A percentile compares a stretch with the other conserved stretches of the same genome.
Conservation (phyloP, 1,284 basidiomycete genomes). For the Hypsizygus ulmarius region DNA sequence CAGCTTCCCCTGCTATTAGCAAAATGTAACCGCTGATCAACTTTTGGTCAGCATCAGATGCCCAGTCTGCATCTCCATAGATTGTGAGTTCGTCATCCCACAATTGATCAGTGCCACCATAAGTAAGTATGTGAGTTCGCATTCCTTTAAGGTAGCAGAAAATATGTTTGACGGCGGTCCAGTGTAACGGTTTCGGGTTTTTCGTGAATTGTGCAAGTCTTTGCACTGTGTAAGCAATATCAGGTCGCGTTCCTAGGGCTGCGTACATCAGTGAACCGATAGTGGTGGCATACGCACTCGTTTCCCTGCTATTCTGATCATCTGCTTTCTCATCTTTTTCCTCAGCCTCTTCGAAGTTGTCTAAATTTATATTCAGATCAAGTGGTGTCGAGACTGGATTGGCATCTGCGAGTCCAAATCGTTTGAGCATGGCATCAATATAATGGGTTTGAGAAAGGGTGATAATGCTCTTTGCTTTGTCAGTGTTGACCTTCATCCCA, state of each 20-base stretch:
- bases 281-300: slow-evolving; percentile 14
- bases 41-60: slow-evolving; percentile 21
- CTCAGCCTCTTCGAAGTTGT: not conserved
- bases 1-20: not conserved
- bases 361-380: slow-evolving; percentile 24
- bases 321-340: not conserved
- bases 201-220: slow-evolving; percentile 27
- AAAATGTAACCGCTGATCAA: slow-evolving; percentile 31
- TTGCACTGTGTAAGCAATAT: slow-evolving; percentile 28
- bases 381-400: slow-evolving; percentile 27
- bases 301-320: not conserved
- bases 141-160: slow-evolving; percentile 32
- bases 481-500: slow-evolving; percentile 19
- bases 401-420: slow-evolving; percentile 19
- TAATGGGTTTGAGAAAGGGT: slow-evolving; percentile 1
- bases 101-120: slow-evolving; percentile 7
- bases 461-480: not conserved
- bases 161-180: slow-evolving; percentile 28
- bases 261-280: slow-evolving; percentile 32
- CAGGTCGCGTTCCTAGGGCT: slow-evolving; percentile 28
- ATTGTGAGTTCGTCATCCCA: slow-evolving; percentile 2
- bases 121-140: slow-evolving; percentile 12
- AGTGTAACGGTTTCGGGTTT: slow-evolving; percentile 26
- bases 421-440: slow-evolving; percentile 13
- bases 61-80: slow-evolving; percentile 30